phyloP scores from a whole-genome alignment of 2,329 filamentous ascomycete genomes.

The Akanthomyces uredinophilus region DNA sequence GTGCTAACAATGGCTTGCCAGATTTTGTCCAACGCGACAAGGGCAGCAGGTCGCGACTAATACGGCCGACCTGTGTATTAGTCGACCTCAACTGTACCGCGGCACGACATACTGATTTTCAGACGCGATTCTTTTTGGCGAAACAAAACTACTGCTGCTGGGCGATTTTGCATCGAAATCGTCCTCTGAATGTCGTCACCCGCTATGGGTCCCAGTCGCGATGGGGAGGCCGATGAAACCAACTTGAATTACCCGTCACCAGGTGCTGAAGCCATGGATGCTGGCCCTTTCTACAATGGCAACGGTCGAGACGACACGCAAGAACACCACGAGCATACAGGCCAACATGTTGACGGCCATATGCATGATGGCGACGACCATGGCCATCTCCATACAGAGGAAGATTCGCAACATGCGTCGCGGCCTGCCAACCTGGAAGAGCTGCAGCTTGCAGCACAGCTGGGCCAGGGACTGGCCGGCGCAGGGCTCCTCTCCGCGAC shows the following conservation, averaged over 20 bases:
- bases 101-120: not conserved
- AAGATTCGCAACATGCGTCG: constrained; percentile 35
- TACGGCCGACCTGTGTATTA: constrained; percentile 4
- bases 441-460: constrained; percentile 53
- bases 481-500: constrained; percentile 45
- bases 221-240: constrained; percentile 31
- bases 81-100: not conserved
- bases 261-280: constrained; percentile 38
- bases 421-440: constrained; percentile 48
- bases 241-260: constrained; percentile 44
- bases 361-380: constrained; percentile 22
- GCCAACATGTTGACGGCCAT: constrained; percentile 14
- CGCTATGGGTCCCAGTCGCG: constrained; percentile 30
- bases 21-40: constrained; percentile 8
- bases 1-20: constrained; percentile 13
- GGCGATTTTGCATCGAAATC: not conserved
- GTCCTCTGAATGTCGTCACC: not conserved
- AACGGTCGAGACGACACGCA: constrained; percentile 29
- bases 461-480: constrained; percentile 48
- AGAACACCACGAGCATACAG: constrained; percentile 26
- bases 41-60: constrained; percentile 6
- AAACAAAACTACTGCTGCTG: not conserved
- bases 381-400: constrained; percentile 26
- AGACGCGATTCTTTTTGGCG: not conserved
- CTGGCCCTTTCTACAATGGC: constrained; percentile 40